Evolutionary conservation across 1,139 yeast species (phyloP), one percentile per base, ranked within the genome.

Genomic region (Sugiyamaella paludigena): DNA sequence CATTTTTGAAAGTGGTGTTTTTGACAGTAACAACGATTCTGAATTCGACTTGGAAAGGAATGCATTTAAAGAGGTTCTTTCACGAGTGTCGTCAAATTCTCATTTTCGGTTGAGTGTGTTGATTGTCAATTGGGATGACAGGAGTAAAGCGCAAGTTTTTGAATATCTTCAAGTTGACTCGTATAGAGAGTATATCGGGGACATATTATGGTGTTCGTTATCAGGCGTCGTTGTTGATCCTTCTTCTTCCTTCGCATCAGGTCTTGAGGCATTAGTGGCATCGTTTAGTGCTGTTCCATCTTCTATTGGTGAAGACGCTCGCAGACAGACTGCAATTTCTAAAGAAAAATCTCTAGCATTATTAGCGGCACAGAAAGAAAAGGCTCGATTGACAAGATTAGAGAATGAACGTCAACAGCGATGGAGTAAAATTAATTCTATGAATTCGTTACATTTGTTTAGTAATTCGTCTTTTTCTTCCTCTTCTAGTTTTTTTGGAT

Each of bases 1-100:
- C 36, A 48, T 66, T 9, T 56, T 65, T 44, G 63, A 58, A 40
- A 57, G 62, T 43, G 69, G 68, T 1, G 40, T 59, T 13, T 46
- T 53, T 13, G 49, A 52, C 5, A 32, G 13, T 15, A 19, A 19
- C 5, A 45, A 44, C 13, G 47, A 38, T 34, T 34, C 39, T 40
- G 10, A 48, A 13, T 51, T 48, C 41, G 24, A 19, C 24, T 35
- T 42, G 19, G 56, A 57, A 41, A 28, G 39, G 7, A 51, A 46
- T 19, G 59, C 58, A 6, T 40, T 61, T 7, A 30, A 40, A 4
- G 62, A 57, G 28, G 48, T 61, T 8, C 26, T 56, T 3, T 34
- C 41, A 11, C 49, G 43, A 35, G 37, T 49, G 13, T 15, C 31
- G 8, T 38, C 47, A 9, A 31, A 40, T 26, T 56, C 60, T 5